Evolutionary conservation across 2,329 filamentous ascomycete genomes (phyloP), one percentile per base, ranked within the genome.

Genomic region (Phyllachora maydis): DNA sequence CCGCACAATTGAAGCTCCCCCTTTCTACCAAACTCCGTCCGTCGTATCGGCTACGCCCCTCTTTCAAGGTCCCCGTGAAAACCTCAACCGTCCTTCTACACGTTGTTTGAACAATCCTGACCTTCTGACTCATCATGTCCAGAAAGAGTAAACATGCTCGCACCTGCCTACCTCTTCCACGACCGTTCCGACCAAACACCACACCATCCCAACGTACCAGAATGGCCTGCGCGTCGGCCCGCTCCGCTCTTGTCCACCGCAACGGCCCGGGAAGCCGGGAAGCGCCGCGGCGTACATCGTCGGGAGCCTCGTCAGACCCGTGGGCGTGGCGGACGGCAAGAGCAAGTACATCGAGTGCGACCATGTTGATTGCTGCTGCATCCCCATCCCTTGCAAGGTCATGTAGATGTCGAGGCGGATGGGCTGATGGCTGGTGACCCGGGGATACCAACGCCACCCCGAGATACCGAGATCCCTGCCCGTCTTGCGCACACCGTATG

Each of bases 301-400:
- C 30, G 51, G 53, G 32, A 53, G 42, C 34, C 57, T 65, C 36
- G 37, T 62, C 33, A 64, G 63, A 45, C 52, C 54, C 6, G 49
- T 49, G 22, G 43, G 42, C 19, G n/a, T n/a, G n/a, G 42, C 41
- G 1, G 49, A 45, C 16, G 46, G 44, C 19, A 50, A 53, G 38
- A 55, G 54, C 2, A 51, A 48, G 28, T 62, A 57, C 35, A 45
- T 60, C 29, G 49, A 59, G 34, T 60, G 56, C 32, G 56, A 52
- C 31, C 56, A 50, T 18, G 54, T 47, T 32, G 46, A 59, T 23
- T 65, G 59, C 39, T 65, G 59, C 39, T 65, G 59, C 36, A 59
- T 65, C 28, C 56, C 55, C 12, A n/a, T n/a, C n/a, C n/a, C n/a
- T n/a, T 65, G 59, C 31, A 49, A 45, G 6, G 49, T 64, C 18